Conservation (phyloP, 345 rosid species). For the Populus deltoides region DNA sequence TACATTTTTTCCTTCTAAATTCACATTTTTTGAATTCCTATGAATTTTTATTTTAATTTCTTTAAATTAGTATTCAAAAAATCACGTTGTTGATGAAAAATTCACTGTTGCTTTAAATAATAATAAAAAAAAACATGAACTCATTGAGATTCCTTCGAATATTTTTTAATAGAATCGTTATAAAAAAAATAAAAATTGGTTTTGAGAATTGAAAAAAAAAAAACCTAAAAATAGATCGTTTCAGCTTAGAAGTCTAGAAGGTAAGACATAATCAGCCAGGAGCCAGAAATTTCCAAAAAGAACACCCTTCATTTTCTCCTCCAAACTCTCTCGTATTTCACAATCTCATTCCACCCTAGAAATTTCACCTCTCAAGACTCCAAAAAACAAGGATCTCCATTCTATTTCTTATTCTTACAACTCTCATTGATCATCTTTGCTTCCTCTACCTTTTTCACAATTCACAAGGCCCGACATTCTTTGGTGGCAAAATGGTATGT, state of each 20-base stretch:
- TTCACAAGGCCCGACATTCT: constrained; percentile 9
- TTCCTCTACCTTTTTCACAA: constrained; percentile 3
- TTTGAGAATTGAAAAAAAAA: too few species aligned
- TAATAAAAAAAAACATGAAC: too few species aligned
- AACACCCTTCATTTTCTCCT: constrained; percentile 16
- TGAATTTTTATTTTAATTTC: too few species aligned
- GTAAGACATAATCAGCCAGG: constrained; percentile 12
- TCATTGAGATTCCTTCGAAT: too few species aligned
- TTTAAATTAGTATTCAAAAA: too few species aligned
- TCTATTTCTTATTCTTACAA: constrained; percentile 22
- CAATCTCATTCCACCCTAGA: neutral
- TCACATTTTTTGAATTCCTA: too few species aligned
- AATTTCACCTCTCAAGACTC: constrained; percentile 13
- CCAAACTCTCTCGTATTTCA: constrained; percentile 6
- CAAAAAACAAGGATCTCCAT: constrained; percentile 25
- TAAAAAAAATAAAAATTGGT: too few species aligned
- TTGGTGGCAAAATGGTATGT: constrained; percentile 41
- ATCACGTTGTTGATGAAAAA: too few species aligned
- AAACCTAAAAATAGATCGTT: neutral
- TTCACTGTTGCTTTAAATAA: too few species aligned
- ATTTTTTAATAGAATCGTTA: too few species aligned
- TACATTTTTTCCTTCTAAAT: too few species aligned
- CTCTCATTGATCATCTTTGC: constrained; percentile 16
- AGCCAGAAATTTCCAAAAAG: neutral
- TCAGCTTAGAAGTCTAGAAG: neutral